These are phyloP conservation scores for Venturia carpophila DNA, from an alignment of 2,329 filamentous ascomycete species.

Conservation along the genomic window DNA sequence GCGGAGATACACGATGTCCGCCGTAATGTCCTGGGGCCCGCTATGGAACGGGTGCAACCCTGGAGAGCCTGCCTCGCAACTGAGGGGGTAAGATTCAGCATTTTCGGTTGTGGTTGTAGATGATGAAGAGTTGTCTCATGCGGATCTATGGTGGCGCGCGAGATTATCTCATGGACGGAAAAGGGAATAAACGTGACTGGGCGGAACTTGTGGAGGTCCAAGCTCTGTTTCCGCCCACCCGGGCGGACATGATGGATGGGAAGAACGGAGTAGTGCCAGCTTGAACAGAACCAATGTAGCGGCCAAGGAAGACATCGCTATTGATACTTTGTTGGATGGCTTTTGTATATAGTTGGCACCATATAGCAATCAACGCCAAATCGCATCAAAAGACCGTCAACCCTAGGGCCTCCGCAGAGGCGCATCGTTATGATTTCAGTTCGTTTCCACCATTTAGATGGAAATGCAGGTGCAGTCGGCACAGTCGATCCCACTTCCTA, in stretches of 20 bases:
- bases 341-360: neutral
- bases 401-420: neutral
- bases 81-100: constrained; percentile 50
- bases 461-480: neutral
- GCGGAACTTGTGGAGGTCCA: neutral
- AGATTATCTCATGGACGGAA: constrained; percentile 4
- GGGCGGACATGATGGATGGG: neutral
- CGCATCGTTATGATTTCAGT: neutral
- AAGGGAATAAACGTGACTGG: neutral
- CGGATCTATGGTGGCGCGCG: neutral
- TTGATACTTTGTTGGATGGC: neutral
- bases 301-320: too few relatives aligned
- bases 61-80: constrained; percentile 65
- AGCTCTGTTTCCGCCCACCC: neutral
- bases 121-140: neutral
- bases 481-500: neutral
- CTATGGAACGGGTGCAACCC: constrained; percentile 13
- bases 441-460: neutral
- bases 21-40: constrained; percentile 25
- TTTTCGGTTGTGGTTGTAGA: constrained; percentile 24
- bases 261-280: neutral
- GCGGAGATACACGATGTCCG: constrained; percentile 30
- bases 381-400: too few relatives aligned
- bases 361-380: neutral
- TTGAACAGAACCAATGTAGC: too few relatives aligned